phyloP scores from a whole-genome alignment of 805 yeast genomes.

The Candida cerambycidarum region DNA sequence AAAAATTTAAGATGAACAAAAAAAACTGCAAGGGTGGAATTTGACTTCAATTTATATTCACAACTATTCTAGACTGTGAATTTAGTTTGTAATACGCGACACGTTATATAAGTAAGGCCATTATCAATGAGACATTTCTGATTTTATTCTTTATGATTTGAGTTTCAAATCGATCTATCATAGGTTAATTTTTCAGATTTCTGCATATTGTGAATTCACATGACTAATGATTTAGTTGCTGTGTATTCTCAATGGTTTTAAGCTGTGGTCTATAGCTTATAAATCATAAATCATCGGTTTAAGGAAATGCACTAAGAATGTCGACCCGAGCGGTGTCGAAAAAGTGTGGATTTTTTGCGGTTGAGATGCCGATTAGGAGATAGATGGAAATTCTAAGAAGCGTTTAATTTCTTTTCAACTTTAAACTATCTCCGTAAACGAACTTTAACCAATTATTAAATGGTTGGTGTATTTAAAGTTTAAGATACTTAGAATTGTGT shows the following conservation, averaged over 20 bases:
- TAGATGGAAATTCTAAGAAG: not conserved
- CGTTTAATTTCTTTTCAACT: not conserved
- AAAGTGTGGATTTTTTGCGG: slow-evolving; percentile 6
- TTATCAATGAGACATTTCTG: not conserved
- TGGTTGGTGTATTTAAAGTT: too few species aligned
- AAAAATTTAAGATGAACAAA: not conserved
- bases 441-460: too few species aligned
- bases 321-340: slow-evolving; percentile 6
- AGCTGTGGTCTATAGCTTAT: not conserved
- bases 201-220: too few species aligned
- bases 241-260: too few species aligned
- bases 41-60: slow-evolving; percentile 10
- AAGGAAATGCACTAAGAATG: too few species aligned
- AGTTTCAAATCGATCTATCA: not conserved
- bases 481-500: too few species aligned
- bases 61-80: slow-evolving; percentile 11
- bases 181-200: not conserved
- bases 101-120: not conserved
- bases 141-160: not conserved
- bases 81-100: slow-evolving; percentile 11
- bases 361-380: slow-evolving; percentile 3
- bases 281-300: too few species aligned
- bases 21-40: not conserved
- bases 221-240: too few species aligned
- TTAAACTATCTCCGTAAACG: too few species aligned